Conservation (phyloP, 106 monocot genomes). For the Phalaenopsis equestris region DNA sequence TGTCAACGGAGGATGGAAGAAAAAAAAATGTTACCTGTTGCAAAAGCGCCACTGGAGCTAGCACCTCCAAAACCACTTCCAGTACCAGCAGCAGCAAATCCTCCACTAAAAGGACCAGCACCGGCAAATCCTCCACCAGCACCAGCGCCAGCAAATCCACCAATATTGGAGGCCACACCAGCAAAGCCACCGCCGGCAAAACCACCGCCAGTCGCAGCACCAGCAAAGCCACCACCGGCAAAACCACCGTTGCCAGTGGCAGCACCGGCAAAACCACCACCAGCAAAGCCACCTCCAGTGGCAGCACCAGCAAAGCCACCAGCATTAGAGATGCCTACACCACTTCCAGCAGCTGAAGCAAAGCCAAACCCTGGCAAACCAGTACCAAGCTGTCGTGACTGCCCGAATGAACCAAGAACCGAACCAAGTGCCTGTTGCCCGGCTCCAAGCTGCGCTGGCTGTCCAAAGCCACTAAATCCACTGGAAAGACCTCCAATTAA, state of each 20-base stretch:
- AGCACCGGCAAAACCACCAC: slow-evolving; percentile 17
- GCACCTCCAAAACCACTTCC: slow-evolving; percentile 17
- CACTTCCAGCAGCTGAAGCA: slow-evolving; percentile 15
- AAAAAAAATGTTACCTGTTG: slow-evolving; percentile 24
- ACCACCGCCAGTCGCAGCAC: slow-evolving; percentile 28
- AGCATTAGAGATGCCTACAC: slow-evolving; percentile 1
- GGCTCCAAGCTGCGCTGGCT: slow-evolving; percentile 62
- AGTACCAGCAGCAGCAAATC: slow-evolving; percentile 31
- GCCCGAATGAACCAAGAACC: slow-evolving; percentile 90
- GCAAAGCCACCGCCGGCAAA: slow-evolving; percentile 44
- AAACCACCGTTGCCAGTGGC: slow-evolving; percentile 5
- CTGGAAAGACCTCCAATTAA: slow-evolving; percentile 22
- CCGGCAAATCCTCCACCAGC: slow-evolving; percentile 17
- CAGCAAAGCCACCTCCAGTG: slow-evolving; percentile 23
- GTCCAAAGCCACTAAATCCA: slow-evolving; percentile 80
- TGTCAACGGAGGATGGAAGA: not conserved
- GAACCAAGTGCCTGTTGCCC: slow-evolving; percentile 79
- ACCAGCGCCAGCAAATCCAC: slow-evolving; percentile 29
- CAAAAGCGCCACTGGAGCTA: slow-evolving; percentile 22
- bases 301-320: slow-evolving; percentile 32
- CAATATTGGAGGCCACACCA: slow-evolving; percentile 23
- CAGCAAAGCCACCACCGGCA: slow-evolving; percentile 28
- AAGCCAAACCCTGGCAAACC: slow-evolving; percentile 25
- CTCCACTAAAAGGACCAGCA: slow-evolving; percentile 7
- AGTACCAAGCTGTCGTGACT: slow-evolving; percentile 63